Evolutionary conservation across 2,329 filamentous ascomycete genomes (phyloP), one percentile per base, ranked within the genome.

Genomic region (Ophiostoma perfectum): DNA sequence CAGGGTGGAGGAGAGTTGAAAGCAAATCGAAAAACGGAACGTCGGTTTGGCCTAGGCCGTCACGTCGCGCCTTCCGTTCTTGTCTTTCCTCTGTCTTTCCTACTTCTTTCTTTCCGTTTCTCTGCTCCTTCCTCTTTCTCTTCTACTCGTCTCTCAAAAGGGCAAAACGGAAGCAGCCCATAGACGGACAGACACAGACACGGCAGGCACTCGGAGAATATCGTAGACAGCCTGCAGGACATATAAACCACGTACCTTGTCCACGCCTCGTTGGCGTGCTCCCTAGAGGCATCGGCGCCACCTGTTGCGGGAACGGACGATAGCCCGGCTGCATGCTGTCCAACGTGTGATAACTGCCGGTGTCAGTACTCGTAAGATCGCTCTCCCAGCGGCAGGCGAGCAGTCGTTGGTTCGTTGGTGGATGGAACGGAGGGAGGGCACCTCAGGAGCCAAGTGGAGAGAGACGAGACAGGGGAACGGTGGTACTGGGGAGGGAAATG

Each of bases 311-410:
- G n/a, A 45, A 64, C 11, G 60, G 60, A 27, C 42, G 63, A 7
- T 64, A 47, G 63, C 63, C 63, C 27, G 63, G 63, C 63, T 64
- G 63, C 63, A 64, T 64, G 4, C 14, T 64, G 63, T 16, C n/a
- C 14, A 6, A 38, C 36, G 36, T 39, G 7, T 14, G 3, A 41
- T 39, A 14, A 18, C 60, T 63, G 39, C 42, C 36, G 27, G n/a
- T 63, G 58, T 63, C 58, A 41, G 49, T 55, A 27, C 27, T 27
- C 27, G 27, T 27, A 27, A 27, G 27, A 27, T 27, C 27, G 27
- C 27, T 27, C 2, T 27, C 27, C 27, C 27, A 27, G 27, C 27
- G 27, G 27, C 27, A 27, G 27, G 27, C 27, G 27, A 27, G 27
- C 27, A 27, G 36, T 12, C 36, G 11, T 12, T 62, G 36, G 55